These are phyloP conservation scores for Lodderomyces beijingensis DNA, from an alignment of 1,139 yeast species.

Conservation along the genomic window DNA sequence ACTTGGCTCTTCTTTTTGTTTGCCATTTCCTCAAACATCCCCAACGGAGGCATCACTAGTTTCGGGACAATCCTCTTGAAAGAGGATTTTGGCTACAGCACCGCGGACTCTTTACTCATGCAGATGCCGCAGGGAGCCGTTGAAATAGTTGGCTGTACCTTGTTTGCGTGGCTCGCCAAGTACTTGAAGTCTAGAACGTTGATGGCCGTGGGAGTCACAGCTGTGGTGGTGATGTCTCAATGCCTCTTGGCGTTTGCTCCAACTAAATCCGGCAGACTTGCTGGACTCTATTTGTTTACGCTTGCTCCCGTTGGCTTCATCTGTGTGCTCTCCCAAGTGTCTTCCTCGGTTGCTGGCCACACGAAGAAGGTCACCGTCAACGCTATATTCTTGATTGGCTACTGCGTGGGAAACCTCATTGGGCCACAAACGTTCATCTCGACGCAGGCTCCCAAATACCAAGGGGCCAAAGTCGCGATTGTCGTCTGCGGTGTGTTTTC, in stretches of 20 bases:
- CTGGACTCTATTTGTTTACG: conserved; percentile 31
- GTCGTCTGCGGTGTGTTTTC: conserved; percentile 28
- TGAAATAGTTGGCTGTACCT: conserved; percentile 39
- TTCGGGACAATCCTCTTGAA: conserved; percentile 43
- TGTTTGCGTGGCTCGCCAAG: conserved; percentile 24
- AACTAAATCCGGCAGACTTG: conserved; percentile 30
- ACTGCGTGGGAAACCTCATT: conserved; percentile 62
- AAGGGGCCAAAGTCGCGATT: conserved; percentile 41
- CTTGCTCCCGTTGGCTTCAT: conserved; percentile 41
- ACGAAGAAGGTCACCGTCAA: conserved; percentile 61
- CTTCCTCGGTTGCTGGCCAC: conserved; percentile 68
- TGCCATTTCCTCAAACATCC: conserved; percentile 26
- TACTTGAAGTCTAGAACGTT: conserved; percentile 33
- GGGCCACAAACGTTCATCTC: conserved; percentile 68
- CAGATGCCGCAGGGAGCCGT: conserved; percentile 36
- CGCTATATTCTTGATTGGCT: conserved; percentile 57
- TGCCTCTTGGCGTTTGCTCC: conserved; percentile 48
- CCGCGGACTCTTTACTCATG: conserved; percentile 26
- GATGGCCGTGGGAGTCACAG: conserved; percentile 38
- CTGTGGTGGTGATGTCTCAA: conserved; percentile 31
- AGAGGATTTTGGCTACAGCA: conserved; percentile 39
- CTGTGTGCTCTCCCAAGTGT: conserved; percentile 43
- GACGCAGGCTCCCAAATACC: conserved; percentile 49
- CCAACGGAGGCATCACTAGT: conserved; percentile 36
- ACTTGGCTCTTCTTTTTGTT: conserved; percentile 39